Base-by-base conservation (phyloP, 345 rosid genomes). In the Conringia planisiliqua region DNA sequence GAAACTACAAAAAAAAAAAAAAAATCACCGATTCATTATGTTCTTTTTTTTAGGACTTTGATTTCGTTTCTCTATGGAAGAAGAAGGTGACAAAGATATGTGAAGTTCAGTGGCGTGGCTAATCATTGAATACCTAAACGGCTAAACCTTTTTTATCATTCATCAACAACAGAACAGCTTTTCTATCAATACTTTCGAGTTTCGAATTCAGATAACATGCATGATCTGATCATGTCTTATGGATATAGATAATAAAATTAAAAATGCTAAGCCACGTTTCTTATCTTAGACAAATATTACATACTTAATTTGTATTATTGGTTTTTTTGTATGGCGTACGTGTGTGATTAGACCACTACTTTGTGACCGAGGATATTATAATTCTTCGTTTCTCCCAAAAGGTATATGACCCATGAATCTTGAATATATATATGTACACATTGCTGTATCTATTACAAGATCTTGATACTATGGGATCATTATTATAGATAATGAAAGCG, bases 361-460 rank as follows among this genome's bases (percentile, higher is more conserved):
- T 5, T 27, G 32, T 56, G 60, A 58, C 64, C 4, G 17, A 62
- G 20, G 48, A 12, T 40, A 22, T 42, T 68, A 6, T 56, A 76
- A 56, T 63, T 55, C 51, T 69, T 76, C 75, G 66, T 44, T 55
- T 44, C 36, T 76, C 54, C 75, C 66, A 76, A 70, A 70, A 76
- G 75, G 52, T 63, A 76, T 55, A 70, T 70, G 75, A 70, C 80
- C 75, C 70, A 59, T 48, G 64, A 68, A 56, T 73, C 58, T 58
- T 55, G 32, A 42, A 42, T 54, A 11, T 11, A 50, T 26, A 16
- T 68, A 33, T 24, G 62, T 17, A 8, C 2, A 22, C 2, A 22
- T 48, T 38, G 24, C 52, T 62, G 7, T 60, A 48, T 30, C n/a
- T 51, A 42, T 51, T 17, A 54, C 35, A 3, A 56, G 33, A 66